phyloP scores from a whole-genome alignment of 2,329 filamentous ascomycete species.

The Aureobasidium sp. region DNA sequence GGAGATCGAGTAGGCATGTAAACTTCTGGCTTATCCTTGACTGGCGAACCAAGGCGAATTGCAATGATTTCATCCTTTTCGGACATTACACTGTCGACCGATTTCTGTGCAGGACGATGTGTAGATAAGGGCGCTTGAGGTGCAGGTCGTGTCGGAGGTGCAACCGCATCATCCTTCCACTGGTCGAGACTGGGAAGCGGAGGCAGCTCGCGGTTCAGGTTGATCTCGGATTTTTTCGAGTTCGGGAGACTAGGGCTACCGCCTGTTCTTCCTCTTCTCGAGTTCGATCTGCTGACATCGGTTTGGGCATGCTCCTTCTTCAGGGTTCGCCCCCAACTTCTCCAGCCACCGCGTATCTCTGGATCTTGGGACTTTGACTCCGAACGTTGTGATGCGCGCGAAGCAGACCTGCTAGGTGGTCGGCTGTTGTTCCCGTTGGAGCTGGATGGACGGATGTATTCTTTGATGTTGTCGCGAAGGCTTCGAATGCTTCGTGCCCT shows the following conservation, averaged over 20 bases:
- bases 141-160: neutral
- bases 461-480: slow-evolving; percentile 31
- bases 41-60: slow-evolving; percentile 20
- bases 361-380: neutral
- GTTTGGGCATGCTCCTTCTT: neutral
- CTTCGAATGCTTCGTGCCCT: slow-evolving; percentile 30
- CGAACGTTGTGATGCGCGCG: neutral
- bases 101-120: slow-evolving; percentile 3
- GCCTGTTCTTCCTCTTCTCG: slow-evolving; percentile 1
- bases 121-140: neutral
- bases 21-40: slow-evolving; percentile 17
- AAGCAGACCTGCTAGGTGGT: neutral
- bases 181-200: slow-evolving; percentile 39
- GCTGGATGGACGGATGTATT: slow-evolving; percentile 33
- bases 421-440: slow-evolving; percentile 6
- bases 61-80: slow-evolving; percentile 18
- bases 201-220: slow-evolving; percentile 41
- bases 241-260: neutral
- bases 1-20: slow-evolving; percentile 17
- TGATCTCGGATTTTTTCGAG: slow-evolving; percentile 21
- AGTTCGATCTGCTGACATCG: slow-evolving; percentile 11
- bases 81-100: slow-evolving; percentile 11
- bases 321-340: slow-evolving; percentile 5
- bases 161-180: slow-evolving; percentile 24
- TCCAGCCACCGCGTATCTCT: slow-evolving; percentile 5